phyloP scores from a whole-genome alignment of 2,329 filamentous ascomycete species.

The Gaeumannomyces sp. region DNA sequence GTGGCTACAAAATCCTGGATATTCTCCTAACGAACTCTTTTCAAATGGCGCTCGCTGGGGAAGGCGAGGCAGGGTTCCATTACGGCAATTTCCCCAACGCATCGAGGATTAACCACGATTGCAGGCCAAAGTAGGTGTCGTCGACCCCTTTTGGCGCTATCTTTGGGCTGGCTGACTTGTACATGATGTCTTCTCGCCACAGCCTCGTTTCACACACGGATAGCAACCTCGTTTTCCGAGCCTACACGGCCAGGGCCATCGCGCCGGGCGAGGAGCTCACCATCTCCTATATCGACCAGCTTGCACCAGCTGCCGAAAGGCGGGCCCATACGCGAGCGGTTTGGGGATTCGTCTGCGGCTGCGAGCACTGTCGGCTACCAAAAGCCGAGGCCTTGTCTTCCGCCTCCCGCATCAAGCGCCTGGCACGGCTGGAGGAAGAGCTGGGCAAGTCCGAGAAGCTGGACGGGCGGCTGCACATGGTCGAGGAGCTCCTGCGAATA shows the following conservation, averaged over 20 bases:
- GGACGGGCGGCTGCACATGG: conserved; percentile 23
- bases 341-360: conserved; percentile 32
- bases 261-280: conserved; percentile 29
- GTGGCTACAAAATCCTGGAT: conserved; percentile 22
- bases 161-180: background rate
- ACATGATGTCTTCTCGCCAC: background rate
- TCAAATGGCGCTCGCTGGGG: conserved; percentile 25
- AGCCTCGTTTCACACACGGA: conserved; percentile 29
- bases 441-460: conserved; percentile 16
- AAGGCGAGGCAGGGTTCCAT: conserved; percentile 20
- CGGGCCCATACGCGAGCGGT: conserved; percentile 21
- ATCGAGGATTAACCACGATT: conserved; percentile 32
- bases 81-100: conserved; percentile 29
- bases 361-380: conserved; percentile 24
- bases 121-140: conserved; percentile 31
- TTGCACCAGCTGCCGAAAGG: conserved; percentile 21
- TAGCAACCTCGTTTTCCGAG: conserved; percentile 27
- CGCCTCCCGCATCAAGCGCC: conserved; percentile 24
- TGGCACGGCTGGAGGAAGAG: conserved; percentile 22
- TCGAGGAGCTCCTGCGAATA: conserved; percentile 23
- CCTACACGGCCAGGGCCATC: conserved; percentile 30
- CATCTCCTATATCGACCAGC: conserved; percentile 28
- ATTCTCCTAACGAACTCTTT: conserved; percentile 32
- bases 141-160: background rate
- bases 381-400: conserved; percentile 20